Evolutionary conservation across 2,329 filamentous ascomycete genomes (phyloP), one percentile per base, ranked within the genome.

Genomic region (Dactylellina drechsleri): DNA sequence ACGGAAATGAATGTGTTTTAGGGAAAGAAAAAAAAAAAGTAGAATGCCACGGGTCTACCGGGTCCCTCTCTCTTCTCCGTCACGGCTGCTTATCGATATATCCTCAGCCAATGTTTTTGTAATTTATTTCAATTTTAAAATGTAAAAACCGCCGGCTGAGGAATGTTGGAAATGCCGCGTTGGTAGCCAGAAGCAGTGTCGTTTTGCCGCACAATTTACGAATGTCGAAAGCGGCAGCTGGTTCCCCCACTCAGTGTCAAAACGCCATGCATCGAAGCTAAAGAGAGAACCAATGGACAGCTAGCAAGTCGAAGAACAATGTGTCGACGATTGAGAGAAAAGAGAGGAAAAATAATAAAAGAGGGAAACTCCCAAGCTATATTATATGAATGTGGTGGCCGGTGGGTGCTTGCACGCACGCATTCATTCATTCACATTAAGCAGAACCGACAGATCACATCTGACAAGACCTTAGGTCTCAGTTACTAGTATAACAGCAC

Each of bases 181-280:
- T 60, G 57, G 7, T 43, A 18, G 59, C 31, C 10, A 26, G 57
- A 57, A 53, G 47, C 31, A 36, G 10, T 4, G 49, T 45, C 41
- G 13, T 20, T 31, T 47, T 66, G 61, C 61, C 61, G 61, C 61
- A 66, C 53, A 41, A 47, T 28, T 64, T 52, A 40, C 40, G 52
- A 18, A 15, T 31, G 10, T 28, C 52, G 52, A 52, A 40, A 66
- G 62, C 62, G 62, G 62, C 31, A 36, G 31, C 26, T 56, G 66
- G 50, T 57, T 54, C 28, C 40, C 56, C 49, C 65, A 45, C 54
- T 36, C 56, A 54, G 36, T 36, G 49, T 62, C 43, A 31, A 47
- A 50, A 62, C 49, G 58, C 66, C 66, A 70, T 70, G 58, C 57
- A 61, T 59, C 23, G 43, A 45, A 60, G 49, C 26, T 56, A 57